These are phyloP conservation scores for Fusarium cyanostomum DNA, from an alignment of 2,329 filamentous ascomycete genomes.

Conservation along the genomic window DNA sequence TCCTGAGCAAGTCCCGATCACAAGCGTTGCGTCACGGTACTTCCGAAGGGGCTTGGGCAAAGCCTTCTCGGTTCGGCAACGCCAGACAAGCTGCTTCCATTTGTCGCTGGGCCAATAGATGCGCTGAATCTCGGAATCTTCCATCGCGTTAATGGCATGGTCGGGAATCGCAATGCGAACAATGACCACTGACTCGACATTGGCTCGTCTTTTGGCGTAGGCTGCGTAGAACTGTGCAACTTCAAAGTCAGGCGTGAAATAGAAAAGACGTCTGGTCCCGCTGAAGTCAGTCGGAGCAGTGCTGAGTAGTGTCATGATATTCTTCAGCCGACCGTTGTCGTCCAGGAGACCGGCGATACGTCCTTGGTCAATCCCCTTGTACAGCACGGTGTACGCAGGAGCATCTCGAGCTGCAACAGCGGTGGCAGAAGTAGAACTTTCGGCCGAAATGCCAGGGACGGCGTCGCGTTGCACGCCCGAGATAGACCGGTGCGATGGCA, in stretches of 20 bases:
- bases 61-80: neutral
- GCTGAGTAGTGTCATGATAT: too few relatives aligned
- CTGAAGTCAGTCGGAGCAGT: conserved; percentile 9
- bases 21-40: conserved; percentile 10
- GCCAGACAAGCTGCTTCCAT: conserved; percentile 28
- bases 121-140: neutral
- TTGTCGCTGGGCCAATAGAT: conserved; percentile 21
- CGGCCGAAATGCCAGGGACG: too few relatives aligned
- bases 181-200: conserved; percentile 15
- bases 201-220: conserved; percentile 26
- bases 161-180: conserved; percentile 22
- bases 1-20: conserved; percentile 28
- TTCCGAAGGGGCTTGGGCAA: too few relatives aligned
- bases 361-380: neutral
- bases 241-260: conserved; percentile 19
- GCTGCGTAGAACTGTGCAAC: conserved; percentile 26
- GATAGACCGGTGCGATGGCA: too few relatives aligned
- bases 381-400: conserved; percentile 1
- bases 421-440: neutral
- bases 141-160: conserved; percentile 1
- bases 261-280: neutral
- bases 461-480: too few relatives aligned
- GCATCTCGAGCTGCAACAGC: neutral
- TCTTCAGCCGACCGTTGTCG: too few relatives aligned
- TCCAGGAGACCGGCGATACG: too few relatives aligned